These are phyloP conservation scores for Diaporthe helianthi DNA, from an alignment of 2,329 filamentous ascomycete species.

Conservation along the genomic window DNA sequence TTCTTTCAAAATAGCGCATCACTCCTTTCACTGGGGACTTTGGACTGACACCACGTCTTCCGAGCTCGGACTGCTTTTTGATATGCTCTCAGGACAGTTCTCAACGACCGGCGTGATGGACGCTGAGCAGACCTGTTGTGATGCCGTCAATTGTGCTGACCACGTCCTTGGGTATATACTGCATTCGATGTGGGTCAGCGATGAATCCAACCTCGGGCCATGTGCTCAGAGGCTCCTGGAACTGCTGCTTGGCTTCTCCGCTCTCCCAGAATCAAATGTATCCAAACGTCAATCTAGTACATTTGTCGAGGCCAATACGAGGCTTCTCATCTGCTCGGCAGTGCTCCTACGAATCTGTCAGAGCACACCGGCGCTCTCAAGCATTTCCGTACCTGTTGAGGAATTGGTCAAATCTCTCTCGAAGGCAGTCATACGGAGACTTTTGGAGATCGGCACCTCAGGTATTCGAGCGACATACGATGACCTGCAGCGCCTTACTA, in stretches of 20 bases:
- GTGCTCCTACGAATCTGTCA: conserved; percentile 54
- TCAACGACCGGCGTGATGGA: conserved; percentile 38
- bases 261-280: conserved; percentile 4
- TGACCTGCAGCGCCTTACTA: conserved; percentile 52
- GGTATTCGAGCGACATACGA: conserved; percentile 55
- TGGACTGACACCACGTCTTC: conserved; percentile 68
- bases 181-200: conserved; percentile 49
- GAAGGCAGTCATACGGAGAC: conserved; percentile 46
- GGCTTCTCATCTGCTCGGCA: conserved; percentile 47
- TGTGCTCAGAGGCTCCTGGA: conserved; percentile 55
- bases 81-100: conserved; percentile 60
- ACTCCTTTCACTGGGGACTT: conserved; percentile 58
- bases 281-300: conserved; percentile 40
- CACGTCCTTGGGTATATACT: conserved; percentile 59
- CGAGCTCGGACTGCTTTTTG: conserved; percentile 67
- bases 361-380: conserved; percentile 41
- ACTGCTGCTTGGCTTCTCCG: conserved; percentile 43
- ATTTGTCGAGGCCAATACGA: conserved; percentile 47
- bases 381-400: conserved; percentile 55
- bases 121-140: conserved; percentile 32
- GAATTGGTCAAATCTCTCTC: conserved; percentile 54
- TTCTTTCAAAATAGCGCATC: conserved; percentile 56
- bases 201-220: conserved; percentile 45
- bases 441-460: conserved; percentile 52
- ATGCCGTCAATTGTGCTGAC: conserved; percentile 36